phyloP scores from a whole-genome alignment of 768 basidiomycete species.

The Psilocybe subaeruginosa region DNA sequence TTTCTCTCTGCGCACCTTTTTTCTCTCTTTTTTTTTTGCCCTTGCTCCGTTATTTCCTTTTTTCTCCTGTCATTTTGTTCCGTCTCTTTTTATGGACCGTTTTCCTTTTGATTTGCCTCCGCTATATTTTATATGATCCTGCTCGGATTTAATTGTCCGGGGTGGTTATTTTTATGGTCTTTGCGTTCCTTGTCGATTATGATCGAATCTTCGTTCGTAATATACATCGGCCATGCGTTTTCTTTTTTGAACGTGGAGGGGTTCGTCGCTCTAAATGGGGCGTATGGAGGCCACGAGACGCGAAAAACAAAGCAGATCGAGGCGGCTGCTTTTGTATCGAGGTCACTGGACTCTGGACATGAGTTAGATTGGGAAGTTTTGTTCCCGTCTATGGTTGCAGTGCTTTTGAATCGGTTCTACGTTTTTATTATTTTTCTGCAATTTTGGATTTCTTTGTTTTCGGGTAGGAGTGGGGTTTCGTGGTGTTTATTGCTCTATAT shows the following conservation, averaged over 20 bases:
- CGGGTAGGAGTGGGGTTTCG: too few relatives aligned
- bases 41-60: conserved; percentile 2
- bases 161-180: not conserved
- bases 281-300: too few relatives aligned
- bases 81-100: not conserved
- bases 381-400: not conserved
- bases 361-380: not conserved
- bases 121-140: not conserved
- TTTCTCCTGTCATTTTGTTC: conserved; percentile 9
- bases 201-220: not conserved
- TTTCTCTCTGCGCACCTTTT: conserved; percentile 8
- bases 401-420: not conserved
- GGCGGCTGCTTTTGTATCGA: too few relatives aligned
- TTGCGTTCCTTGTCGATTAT: not conserved
- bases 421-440: not conserved
- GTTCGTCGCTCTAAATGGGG: too few relatives aligned
- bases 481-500: not conserved
- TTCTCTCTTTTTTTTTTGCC: not conserved
- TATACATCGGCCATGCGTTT: not conserved
- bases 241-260: not conserved
- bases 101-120: not conserved
- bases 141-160: not conserved
- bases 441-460: too few relatives aligned
- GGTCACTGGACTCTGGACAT: too few relatives aligned
- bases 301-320: too few relatives aligned